phyloP scores from a whole-genome alignment of 345 rosid species.

The Populus ilicifolia region DNA sequence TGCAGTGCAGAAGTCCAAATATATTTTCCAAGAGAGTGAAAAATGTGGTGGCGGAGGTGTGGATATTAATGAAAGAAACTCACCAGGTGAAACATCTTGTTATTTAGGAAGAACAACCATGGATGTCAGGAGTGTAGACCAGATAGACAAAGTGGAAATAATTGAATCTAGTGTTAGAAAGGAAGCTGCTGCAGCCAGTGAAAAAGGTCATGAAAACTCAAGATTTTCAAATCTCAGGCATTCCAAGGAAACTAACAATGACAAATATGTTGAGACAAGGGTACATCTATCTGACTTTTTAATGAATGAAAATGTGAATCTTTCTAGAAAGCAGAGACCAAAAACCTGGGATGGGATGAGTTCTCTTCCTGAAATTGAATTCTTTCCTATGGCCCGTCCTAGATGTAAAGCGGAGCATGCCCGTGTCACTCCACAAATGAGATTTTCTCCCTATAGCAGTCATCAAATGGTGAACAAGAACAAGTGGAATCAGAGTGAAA shows the following conservation, averaged over 20 bases:
- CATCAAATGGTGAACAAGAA: slow-evolving; percentile 31
- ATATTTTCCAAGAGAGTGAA: slow-evolving; percentile 7
- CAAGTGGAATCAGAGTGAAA: slow-evolving; percentile 35
- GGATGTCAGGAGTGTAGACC: slow-evolving; percentile 16
- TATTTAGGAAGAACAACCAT: slow-evolving; percentile 6
- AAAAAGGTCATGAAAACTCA: slow-evolving; percentile 27
- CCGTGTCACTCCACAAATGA: slow-evolving; percentile 30
- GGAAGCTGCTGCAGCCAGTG: slow-evolving; percentile 26
- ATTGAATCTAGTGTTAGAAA: slow-evolving; percentile 11
- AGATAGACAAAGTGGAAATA: slow-evolving; percentile 8
- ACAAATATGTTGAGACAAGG: slow-evolving; percentile 16
- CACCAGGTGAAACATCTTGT: slow-evolving; percentile 11
- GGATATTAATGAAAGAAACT: slow-evolving; percentile 16
- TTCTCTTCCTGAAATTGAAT: slow-evolving; percentile 45
- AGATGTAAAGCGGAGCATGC: slow-evolving; percentile 20
- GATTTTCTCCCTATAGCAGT: slow-evolving; percentile 28
- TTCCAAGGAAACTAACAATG: slow-evolving; percentile 33
- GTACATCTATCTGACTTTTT: slow-evolving; percentile 27
- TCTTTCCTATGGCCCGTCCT: slow-evolving; percentile 29
- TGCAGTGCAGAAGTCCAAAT: slow-evolving; percentile 4
- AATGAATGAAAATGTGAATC: slow-evolving; percentile 27
- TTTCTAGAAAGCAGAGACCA: slow-evolving; percentile 26
- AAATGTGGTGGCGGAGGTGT: slow-evolving; percentile 24
- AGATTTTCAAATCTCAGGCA: slow-evolving; percentile 26
- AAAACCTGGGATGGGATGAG: slow-evolving; percentile 32